Evolutionary conservation across 2,329 filamentous ascomycete species (phyloP), one percentile per base, ranked within the genome.

Genomic region (Aureobasidium sp.): DNA sequence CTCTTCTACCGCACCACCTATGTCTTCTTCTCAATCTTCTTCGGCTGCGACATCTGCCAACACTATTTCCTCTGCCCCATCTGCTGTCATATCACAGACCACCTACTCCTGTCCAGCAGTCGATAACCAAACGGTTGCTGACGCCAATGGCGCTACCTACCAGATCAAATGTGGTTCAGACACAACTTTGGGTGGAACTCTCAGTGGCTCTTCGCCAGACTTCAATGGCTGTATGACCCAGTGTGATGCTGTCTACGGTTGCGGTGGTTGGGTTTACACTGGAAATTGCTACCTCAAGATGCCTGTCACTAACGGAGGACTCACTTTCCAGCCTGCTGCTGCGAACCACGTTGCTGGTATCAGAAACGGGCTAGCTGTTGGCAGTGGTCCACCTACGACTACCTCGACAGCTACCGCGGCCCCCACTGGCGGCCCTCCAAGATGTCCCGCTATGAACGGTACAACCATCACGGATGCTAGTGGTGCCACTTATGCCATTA

Each of bases 251-350:
- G 44, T 41, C 10, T 13, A 61, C 5, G 61, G 53, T 36, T 69
- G 68, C 57, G 59, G 57, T 11, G 68, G 48, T 16, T 66, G 62
- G 42, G 66, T 64, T 5, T 69, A 66, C 51, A 47, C 59, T 16
- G 57, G 36, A 16, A 60, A 25, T 8, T 51, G 36, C 16, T 50
- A 47, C n/a, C 57, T 50, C 27, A 60, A 60, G 16, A 41, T 21
- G 2, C 21, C 25, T 25, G 21, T 14, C 25, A 6, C 13, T 1
- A 21, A 21, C 21, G 14, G 5, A 21, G 1, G 1, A 3, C 16
- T 29, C 5, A 25, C n/a, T 10, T 55, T 39, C 41, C 1, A 10
- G 1, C 39, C 29, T 9, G 41, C 39, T 7, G 11, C 37, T 44
- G 30, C 51, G 5, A 16, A 13, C 32, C 13, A 29, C 4, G 36